Conservation (phyloP, 495 filamentous ascomycete species). For the Tuber umbilicatum region DNA sequence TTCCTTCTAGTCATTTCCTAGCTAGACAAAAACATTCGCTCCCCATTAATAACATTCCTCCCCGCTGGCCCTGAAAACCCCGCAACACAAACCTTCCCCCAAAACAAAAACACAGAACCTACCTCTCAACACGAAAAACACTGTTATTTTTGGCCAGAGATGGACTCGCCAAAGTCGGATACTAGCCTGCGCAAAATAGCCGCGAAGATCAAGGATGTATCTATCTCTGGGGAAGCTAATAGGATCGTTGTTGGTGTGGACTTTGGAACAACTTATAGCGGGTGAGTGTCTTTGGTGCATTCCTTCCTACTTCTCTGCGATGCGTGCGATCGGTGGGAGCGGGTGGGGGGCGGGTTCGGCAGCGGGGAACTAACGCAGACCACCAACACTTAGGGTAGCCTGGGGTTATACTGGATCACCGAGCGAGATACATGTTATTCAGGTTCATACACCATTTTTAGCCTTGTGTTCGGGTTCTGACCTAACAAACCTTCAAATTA, state of each 20-base stretch:
- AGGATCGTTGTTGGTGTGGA: constrained; percentile 60
- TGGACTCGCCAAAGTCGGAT: constrained; percentile 26
- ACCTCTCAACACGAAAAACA: not conserved
- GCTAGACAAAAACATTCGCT: constrained; percentile 27
- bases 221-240: constrained; percentile 32
- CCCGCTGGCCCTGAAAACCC: constrained; percentile 15
- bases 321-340: not conserved
- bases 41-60: constrained; percentile 7
- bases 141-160: constrained; percentile 8
- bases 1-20: constrained; percentile 14
- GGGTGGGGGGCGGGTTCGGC: not conserved
- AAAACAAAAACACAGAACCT: constrained; percentile 21
- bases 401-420: constrained; percentile 39
- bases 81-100: constrained; percentile 20
- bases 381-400: constrained; percentile 21
- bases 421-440: constrained; percentile 36
- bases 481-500: constrained; percentile 21
- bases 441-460: constrained; percentile 15
- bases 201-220: constrained; percentile 34
- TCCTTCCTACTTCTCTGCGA: not conserved
- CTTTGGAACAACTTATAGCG: constrained; percentile 66
- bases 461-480: constrained; percentile 8
- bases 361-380: constrained; percentile 1
- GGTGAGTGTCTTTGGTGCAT: constrained; percentile 46
- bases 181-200: constrained; percentile 25